Base-by-base conservation (phyloP, 2,329 filamentous ascomycete species). In the Ascochyta lentis region DNA sequence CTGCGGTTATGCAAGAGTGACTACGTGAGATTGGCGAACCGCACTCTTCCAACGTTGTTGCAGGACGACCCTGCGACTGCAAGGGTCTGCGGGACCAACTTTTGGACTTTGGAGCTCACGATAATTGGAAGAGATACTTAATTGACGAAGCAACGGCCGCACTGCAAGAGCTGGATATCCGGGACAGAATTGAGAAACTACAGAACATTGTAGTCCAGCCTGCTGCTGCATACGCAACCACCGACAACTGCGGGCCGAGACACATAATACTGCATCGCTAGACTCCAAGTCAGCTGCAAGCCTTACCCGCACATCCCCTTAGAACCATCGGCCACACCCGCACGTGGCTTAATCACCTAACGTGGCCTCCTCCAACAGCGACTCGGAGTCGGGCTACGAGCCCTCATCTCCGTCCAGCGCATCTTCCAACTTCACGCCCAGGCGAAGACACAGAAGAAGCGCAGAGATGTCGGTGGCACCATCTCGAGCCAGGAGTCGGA, bases 401-500 rank as follows among this genome's bases (percentile, higher is more conserved):
- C 44, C 51, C 49, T 59, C 65, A 50, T 58, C 65, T 53, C 37
- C 58, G 39, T 60, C 66, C 8, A 57, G 54, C 48, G 49, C 57
- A 39, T 63, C 66, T 53, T 66, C 68, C 34, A 58, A 56, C 50
- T 54, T 54, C 42, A 50, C 59, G 46, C 43, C 61, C 44, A 62
- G 53, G 42, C 53, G 49, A 33, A 61, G 50, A 49, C 61, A 58
- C 47, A 54, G 54, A 47, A 54, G 48, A 29, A 54, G 59, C 33
- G 51, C 34, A 33, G 61, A 57, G 9, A 70, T 69, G 67, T 70
- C 68, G 23, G 55, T 65, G n/a, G 67, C 68, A 54, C 59, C 60
- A 10, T 70, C 69, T 16, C 60, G 65, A 48, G 66, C 68, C 37
- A 56, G 68, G 48, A 73, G 70, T 52, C 61, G 57, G 49, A 73